Evolutionary conservation across 2,329 filamentous ascomycete genomes (phyloP).

Genomic region (Eurotiales sp.): DNA sequence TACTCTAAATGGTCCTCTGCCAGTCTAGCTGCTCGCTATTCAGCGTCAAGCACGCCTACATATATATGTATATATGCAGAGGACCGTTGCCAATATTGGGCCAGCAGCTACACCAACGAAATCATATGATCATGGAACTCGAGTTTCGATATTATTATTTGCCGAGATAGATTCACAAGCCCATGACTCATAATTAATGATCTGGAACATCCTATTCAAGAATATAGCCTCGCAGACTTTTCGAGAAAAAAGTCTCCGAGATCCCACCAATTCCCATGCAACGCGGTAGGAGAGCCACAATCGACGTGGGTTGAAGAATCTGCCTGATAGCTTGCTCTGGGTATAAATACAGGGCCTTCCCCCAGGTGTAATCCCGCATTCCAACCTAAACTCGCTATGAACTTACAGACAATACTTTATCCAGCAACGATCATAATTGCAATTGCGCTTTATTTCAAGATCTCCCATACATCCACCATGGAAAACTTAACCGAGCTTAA

Average conservation of each 20-base stretch:
- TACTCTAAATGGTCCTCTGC: too few species aligned
- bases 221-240: slow-evolving; percentile 2
- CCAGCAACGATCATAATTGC: neutral
- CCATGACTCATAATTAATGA: neutral
- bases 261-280: neutral
- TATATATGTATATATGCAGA: neutral
- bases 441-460: neutral
- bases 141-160: too few species aligned
- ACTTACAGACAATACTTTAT: neutral
- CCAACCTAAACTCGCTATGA: neutral
- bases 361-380: neutral
- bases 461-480: slow-evolving; percentile 21
- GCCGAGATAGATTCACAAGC: neutral
- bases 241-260: slow-evolving; percentile 5
- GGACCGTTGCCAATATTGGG: neutral
- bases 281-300: neutral
- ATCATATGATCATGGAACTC: too few species aligned
- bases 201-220: neutral
- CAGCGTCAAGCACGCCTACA: too few species aligned
- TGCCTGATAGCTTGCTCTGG: neutral
- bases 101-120: neutral
- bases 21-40: too few species aligned
- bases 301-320: neutral
- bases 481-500: slow-evolving; percentile 36
- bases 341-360: neutral